Base-by-base conservation (phyloP, 345 rosid species). In the Arabis hirsuta region DNA sequence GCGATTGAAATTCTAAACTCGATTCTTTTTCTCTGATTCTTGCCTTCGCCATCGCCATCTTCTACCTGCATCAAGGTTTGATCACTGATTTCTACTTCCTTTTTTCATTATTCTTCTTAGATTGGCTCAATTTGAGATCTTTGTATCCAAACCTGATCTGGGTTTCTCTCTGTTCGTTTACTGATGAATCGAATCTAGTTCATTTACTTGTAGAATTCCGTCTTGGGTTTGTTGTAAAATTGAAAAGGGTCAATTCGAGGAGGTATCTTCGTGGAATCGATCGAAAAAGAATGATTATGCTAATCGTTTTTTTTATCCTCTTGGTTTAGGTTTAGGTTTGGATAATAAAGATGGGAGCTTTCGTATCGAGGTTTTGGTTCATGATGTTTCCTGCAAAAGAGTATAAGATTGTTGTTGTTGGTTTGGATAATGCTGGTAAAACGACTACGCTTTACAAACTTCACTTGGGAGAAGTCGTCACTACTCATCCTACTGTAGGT, bases 381-480 rank as follows among this genome's bases (percentile, higher is more conserved):
- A 90, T 88, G 99, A 46, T 91, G 79, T 95, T 92, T 73, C 96
- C 99, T 5, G 96, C 92, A 2, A 90, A 95, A 77, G 98, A 95
- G 87, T 92, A 95, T 62, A 95, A 95, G 89, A 95, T 95, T 43
- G 93, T 91, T 54, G 97, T 95, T 20, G 98, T 95, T 11, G 99
- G 99, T 57, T 83, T 95, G 76, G 99, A 95, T 77, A 90, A 91
- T 82, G 98, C 99, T 1, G 97, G 99, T 39, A 91, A 95, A 84
- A 95, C 97, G 34, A 95, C 98, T 19, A 91, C 98, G 63, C 97
- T 95, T 83, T 95, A 92, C 77, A 91, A 92, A 68, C 82, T 95
- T 74, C 98, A 91, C 27, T 74, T 95, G 14, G 99, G 98, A 4
- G 99, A 95, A 79, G 99, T 95, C 10, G 98, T 95, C 9, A 90